phyloP scores from a whole-genome alignment of 371 early-diverging fungal genomes.

The Blakeslea trispora region DNA sequence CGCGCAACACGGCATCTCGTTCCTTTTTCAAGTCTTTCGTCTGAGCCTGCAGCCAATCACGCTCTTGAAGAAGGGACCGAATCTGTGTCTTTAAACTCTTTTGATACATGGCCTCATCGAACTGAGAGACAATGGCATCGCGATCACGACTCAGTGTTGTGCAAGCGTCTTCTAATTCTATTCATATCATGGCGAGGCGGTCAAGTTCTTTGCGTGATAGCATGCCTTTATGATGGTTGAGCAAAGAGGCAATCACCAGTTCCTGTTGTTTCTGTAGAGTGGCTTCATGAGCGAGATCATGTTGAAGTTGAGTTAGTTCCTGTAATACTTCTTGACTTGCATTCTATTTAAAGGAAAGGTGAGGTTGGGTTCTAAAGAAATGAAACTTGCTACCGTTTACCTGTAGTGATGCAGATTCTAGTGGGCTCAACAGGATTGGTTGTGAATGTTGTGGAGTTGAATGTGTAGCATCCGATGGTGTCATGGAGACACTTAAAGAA shows the following conservation, averaged over 20 bases:
- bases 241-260: constrained; percentile 13
- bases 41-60: constrained; percentile 27
- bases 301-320: constrained; percentile 27
- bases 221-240: constrained; percentile 14
- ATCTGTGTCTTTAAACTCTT: constrained; percentile 26
- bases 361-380: too few relatives aligned
- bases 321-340: constrained; percentile 32
- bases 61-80: constrained; percentile 24
- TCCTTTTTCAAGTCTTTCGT: constrained; percentile 18
- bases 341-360: constrained; percentile 8
- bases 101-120: constrained; percentile 24
- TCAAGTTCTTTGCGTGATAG: constrained; percentile 31
- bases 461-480: neutral
- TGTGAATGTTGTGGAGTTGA: constrained; percentile 16
- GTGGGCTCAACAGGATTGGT: constrained; percentile 17
- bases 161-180: constrained; percentile 32
- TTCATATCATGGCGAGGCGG: constrained; percentile 18
- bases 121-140: constrained; percentile 17
- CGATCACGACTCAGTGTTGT: constrained; percentile 26
- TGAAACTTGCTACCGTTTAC: too few relatives aligned
- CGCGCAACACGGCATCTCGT: constrained; percentile 49
- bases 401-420: constrained; percentile 22
- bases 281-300: constrained; percentile 19
- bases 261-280: constrained; percentile 14
- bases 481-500: constrained; percentile 9